Conservation (phyloP, 1,284 basidiomycete species). For the Malassezia caprae region DNA sequence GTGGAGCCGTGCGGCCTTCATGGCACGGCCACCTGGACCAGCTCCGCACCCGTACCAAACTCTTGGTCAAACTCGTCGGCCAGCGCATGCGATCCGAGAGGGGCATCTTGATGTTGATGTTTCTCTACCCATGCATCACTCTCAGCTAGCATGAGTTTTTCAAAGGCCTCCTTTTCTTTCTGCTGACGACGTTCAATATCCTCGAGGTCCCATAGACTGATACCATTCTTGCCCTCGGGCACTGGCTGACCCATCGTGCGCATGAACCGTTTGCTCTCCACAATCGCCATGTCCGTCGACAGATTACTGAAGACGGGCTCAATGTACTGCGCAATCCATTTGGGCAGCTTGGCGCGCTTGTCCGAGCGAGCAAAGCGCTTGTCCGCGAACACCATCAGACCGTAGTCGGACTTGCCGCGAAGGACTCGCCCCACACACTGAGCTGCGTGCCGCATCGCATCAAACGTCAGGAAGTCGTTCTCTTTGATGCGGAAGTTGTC, state of each 20-base stretch:
- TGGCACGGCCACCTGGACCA: constrained; percentile 1
- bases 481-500: constrained; percentile 96
- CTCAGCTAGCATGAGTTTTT: constrained; percentile 33
- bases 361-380: constrained; percentile 89
- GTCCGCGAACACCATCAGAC: constrained; percentile 97
- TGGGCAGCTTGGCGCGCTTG: constrained; percentile 89
- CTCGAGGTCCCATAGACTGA: constrained; percentile 84
- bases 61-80: constrained; percentile 37
- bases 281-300: constrained; percentile 96
- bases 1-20: background rate
- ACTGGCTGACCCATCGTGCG: constrained; percentile 93
- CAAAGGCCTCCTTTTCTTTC: constrained; percentile 57
- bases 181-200: constrained; percentile 71
- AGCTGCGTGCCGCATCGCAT: constrained; percentile 97
- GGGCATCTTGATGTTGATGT: constrained; percentile 12
- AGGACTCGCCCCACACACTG: constrained; percentile 97
- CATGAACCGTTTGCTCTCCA: constrained; percentile 91
- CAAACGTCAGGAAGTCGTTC: constrained; percentile 96
- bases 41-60: constrained; percentile 22
- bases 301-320: constrained; percentile 84
- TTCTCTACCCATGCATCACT: constrained; percentile 24
- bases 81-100: background rate
- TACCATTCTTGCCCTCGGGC: constrained; percentile 72
- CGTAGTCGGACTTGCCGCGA: constrained; percentile 98
- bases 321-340: constrained; percentile 99